Conservation (phyloP, 371 early-diverging fungal genomes). For the Apophysomyces ossiformis region DNA sequence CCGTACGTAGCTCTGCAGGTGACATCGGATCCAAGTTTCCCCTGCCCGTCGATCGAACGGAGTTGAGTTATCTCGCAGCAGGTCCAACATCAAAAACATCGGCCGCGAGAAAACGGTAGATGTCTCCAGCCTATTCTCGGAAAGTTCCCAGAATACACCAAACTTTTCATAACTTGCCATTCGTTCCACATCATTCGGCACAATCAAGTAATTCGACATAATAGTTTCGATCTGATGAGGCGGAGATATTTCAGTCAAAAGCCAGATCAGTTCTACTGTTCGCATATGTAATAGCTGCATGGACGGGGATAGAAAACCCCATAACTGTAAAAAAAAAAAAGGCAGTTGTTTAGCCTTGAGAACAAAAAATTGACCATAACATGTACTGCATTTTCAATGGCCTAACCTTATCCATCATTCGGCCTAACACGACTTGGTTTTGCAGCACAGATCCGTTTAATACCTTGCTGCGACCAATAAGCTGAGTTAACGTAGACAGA, state of each 20-base stretch:
- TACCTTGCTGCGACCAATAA: conserved; percentile 32
- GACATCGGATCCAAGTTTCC: conserved; percentile 75
- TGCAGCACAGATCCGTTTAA: conserved; percentile 23
- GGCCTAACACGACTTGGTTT: conserved; percentile 18
- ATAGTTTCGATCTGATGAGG: conserved; percentile 66
- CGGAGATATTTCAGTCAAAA: conserved; percentile 55
- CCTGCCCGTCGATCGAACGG: conserved; percentile 66
- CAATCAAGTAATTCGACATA: conserved; percentile 60
- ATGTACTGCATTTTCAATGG: not conserved
- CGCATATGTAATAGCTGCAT: conserved; percentile 61
- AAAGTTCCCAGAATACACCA: conserved; percentile 75
- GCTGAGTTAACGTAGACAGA: conserved; percentile 39
- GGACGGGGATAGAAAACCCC: conserved; percentile 52
- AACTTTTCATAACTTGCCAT: conserved; percentile 61
- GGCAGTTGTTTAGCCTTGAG: too few relatives aligned
- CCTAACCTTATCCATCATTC: conserved; percentile 41
- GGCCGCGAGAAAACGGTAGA: conserved; percentile 66
- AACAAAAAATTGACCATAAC: not conserved
- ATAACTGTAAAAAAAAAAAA: conserved; percentile 25
- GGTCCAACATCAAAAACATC: conserved; percentile 75
- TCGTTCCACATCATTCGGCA: conserved; percentile 37
- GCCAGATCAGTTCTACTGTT: conserved; percentile 69
- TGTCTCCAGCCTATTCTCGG: conserved; percentile 49
- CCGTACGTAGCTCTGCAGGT: conserved; percentile 63
- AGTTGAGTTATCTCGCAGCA: conserved; percentile 58